Evolutionary conservation across 1,139 yeast genomes (phyloP).

Genomic region (Diutina scorzettiae): DNA sequence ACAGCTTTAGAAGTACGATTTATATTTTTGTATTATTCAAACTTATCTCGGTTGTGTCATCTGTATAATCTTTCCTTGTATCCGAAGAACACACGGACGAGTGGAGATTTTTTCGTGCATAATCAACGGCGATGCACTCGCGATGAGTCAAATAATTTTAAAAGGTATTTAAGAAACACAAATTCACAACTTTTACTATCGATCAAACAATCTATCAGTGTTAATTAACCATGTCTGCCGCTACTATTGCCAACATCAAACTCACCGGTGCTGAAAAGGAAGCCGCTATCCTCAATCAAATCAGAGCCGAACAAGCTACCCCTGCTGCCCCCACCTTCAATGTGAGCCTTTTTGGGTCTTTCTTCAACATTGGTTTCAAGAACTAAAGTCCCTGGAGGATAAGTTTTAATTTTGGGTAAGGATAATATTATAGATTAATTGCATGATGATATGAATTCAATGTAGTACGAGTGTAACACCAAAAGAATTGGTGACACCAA

Average conservation of each 20-base stretch:
- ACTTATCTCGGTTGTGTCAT: too few relatives aligned
- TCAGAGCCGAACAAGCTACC: constrained; percentile 3
- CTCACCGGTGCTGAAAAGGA: constrained; percentile 6
- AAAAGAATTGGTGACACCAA: too few relatives aligned
- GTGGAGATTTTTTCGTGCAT: too few relatives aligned
- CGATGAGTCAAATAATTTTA: constrained; percentile 4
- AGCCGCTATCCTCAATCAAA: constrained; percentile 1
- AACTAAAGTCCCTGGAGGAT: too few relatives aligned
- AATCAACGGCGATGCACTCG: neutral
- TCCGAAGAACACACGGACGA: too few relatives aligned
- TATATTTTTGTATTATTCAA: too few relatives aligned
- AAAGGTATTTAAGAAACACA: neutral
- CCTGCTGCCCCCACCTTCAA: neutral
- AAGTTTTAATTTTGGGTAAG: too few relatives aligned
- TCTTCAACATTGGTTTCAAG: constrained; percentile 5
- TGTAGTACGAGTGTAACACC: too few relatives aligned
- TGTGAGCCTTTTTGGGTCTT: neutral
- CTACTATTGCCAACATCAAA: neutral
- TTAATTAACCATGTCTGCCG: neutral
- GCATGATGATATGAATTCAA: too few relatives aligned
- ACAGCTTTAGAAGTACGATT: too few relatives aligned
- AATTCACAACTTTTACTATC: neutral
- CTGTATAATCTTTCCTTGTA: too few relatives aligned
- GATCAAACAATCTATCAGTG: neutral
- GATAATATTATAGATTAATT: too few relatives aligned